Base-by-base conservation (phyloP, 495 filamentous ascomycete genomes). In the Xylaria nigripes region DNA sequence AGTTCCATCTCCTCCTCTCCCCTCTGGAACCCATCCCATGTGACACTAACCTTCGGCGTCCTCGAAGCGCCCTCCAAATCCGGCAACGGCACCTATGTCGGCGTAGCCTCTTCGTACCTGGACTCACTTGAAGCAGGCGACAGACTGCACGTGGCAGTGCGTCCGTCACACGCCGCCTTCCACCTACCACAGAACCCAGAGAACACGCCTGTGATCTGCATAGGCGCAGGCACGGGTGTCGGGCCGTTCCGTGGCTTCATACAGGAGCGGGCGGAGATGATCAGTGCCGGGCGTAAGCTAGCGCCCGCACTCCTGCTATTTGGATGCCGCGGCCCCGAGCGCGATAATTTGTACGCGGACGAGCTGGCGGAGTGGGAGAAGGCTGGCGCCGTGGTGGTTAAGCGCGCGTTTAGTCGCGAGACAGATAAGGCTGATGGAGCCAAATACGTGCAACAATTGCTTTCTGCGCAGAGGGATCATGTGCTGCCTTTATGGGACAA, bases 1-100 rank as follows among this genome's bases (percentile, higher is more conserved):
- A 68, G 65, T 66, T 86, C 81, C 34, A 89, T 92, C 68, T 90
- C 86, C 15, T 89, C 86, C 0, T 89, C 86, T 0, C 86, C 86
- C 0, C 74, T 75, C 48, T 61, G 68, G 71, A 63, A 85, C 66
- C 76, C 82, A 0, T 70, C 67, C 3, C 72, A 74, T 56, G 81
- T 79, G 21, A 83, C 81, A 0, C 71, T 91, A 24, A 89, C 86
- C 12, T 87, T 84, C 74, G 72, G 72, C 6, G 73, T 89, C 15
- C 74, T 87, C 61, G 75, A 81, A 48, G 71, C 72, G 3, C 77
- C 80, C 0, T 75, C 83, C 7, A 71, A 79, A 9, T 76, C 79
- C 0, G 73, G 69, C 45, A 68, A 72, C 9, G 64, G 64, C 45
- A 67, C 65, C 38, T 75, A 80, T 66, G 49, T 72, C 6, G 83